These are phyloP conservation scores for Lichtheimia ramosa DNA, from an alignment of 371 early-diverging fungal species.

Conservation along the genomic window DNA sequence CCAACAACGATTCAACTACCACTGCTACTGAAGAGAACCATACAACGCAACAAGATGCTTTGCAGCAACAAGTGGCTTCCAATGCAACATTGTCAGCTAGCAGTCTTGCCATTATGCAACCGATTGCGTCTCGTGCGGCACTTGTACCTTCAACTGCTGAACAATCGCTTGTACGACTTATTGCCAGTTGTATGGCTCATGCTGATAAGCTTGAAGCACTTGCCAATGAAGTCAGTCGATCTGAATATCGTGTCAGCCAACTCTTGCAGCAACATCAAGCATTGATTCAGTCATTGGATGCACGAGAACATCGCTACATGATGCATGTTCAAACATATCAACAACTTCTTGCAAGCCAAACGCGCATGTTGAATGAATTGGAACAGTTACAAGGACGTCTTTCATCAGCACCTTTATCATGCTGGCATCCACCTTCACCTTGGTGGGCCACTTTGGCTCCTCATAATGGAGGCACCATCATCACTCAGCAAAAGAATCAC, in stretches of 20 bases:
- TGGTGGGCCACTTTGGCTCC: not conserved
- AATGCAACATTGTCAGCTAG: no score
- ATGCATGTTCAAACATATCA: conserved; percentile 13
- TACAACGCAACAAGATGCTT: no score
- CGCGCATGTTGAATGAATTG: conserved; percentile 15
- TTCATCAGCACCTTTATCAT: not conserved
- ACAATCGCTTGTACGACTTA: conserved; percentile 9
- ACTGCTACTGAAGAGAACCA: no score
- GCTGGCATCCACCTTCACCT: not conserved
- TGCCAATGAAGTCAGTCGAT: conserved; percentile 8
- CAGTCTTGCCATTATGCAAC: conserved; percentile 9
- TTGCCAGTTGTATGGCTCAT: conserved; percentile 15
- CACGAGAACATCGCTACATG: conserved; percentile 15
- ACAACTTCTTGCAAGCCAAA: conserved; percentile 6
- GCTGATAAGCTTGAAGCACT: conserved; percentile 12
- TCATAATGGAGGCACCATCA: not conserved
- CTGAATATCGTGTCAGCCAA: conserved; percentile 9
- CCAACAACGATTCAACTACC: no score
- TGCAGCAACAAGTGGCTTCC: no score
- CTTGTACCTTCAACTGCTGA: not conserved
- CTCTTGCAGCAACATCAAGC: conserved; percentile 11
- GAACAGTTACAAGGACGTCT: not conserved
- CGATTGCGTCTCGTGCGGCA: not conserved
- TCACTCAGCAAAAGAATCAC: conserved; percentile 9
- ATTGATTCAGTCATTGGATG: conserved; percentile 13